A percentile compares a stretch with the other conserved stretches of the same genome.
phyloP scores from a whole-genome alignment of 805 yeast species.

The Yarrowia osloensis region DNA sequence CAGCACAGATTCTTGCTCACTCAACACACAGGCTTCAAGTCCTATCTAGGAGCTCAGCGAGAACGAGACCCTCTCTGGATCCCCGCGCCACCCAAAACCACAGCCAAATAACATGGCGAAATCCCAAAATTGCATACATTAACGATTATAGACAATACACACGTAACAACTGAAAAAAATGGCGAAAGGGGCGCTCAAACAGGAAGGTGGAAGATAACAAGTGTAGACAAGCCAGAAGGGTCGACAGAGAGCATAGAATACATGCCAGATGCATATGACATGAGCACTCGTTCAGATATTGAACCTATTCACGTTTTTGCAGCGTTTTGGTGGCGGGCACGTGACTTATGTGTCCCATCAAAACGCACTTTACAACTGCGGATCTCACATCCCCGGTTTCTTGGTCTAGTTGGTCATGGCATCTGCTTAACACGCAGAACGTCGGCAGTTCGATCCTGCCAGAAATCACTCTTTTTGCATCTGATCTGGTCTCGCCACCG shows the following conservation, averaged over 20 bases:
- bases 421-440: constrained; percentile 99
- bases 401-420: constrained; percentile 99
- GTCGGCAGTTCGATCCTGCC: constrained; percentile 99
- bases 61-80: constrained; percentile 7
- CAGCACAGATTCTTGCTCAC: constrained; percentile 29
- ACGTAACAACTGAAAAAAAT: no score
- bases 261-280: neutral
- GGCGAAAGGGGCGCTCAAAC: neutral
- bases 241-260: neutral
- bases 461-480: constrained; percentile 20
- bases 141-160: constrained; percentile 2
- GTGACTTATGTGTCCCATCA: neutral
- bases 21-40: constrained; percentile 10
- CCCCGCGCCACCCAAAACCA: neutral
- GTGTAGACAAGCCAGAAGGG: neutral
- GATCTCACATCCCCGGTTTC: constrained; percentile 4
- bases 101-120: neutral
- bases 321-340: no score
- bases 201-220: neutral
- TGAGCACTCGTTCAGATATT: neutral
- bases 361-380: neutral
- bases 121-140: neutral
- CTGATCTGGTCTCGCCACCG: neutral
- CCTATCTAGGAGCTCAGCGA: neutral
- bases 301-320: neutral